Evolutionary conservation across 345 rosid genomes (phyloP).

Genomic region (Cardamine resedifolia): DNA sequence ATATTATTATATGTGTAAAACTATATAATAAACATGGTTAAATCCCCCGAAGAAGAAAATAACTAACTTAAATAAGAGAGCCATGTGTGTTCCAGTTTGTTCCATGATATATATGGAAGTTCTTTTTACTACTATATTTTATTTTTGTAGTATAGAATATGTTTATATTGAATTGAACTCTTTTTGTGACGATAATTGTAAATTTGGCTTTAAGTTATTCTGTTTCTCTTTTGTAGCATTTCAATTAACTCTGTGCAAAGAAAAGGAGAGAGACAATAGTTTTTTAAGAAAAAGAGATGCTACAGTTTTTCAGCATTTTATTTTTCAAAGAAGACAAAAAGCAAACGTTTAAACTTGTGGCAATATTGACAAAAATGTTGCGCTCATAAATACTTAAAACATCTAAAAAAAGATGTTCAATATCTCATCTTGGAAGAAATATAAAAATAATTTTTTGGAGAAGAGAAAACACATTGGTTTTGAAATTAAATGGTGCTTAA

Average conservation of each 20-base stretch:
- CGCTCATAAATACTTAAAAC: slow-evolving; percentile 14
- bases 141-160: neutral
- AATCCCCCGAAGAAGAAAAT: slow-evolving; percentile 13
- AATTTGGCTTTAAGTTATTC: slow-evolving; percentile 29
- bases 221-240: slow-evolving; percentile 43
- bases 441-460: neutral
- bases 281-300: slow-evolving; percentile 40
- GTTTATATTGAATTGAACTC: neutral
- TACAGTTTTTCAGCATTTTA: slow-evolving; percentile 40
- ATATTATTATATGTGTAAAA: neutral
- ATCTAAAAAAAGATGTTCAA: neutral
- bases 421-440: neutral
- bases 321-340: slow-evolving; percentile 33
- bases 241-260: slow-evolving; percentile 36
- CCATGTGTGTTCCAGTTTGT: slow-evolving; percentile 34
- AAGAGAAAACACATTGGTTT: slow-evolving; percentile 16
- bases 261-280: slow-evolving; percentile 32
- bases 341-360: slow-evolving; percentile 26
- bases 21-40: slow-evolving; percentile 20
- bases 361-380: slow-evolving; percentile 32
- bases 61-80: slow-evolving; percentile 13
- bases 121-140: neutral
- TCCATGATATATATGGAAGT: slow-evolving; percentile 32
- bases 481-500: neutral
- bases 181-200: slow-evolving; percentile 45